Base-by-base conservation (phyloP, 192 early-diverging fungal species). In the Nowakowskiella sp. region DNA sequence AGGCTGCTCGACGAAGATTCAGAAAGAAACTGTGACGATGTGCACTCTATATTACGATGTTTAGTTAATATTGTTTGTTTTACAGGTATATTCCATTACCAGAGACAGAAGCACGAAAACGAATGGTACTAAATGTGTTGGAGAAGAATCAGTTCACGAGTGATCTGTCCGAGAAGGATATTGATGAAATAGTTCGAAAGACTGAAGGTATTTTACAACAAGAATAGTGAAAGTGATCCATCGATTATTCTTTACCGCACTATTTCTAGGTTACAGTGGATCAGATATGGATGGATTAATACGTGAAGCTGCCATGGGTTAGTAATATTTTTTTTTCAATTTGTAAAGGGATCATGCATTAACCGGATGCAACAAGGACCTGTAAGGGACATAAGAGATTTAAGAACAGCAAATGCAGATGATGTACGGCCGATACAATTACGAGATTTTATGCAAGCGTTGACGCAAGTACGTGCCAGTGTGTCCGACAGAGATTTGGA, bases 241-340 rank as follows among this genome's bases (percentile, higher is more conserved):
- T 25, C 16, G 16, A n/a, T 63, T 2, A 50, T 13, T 42, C 19
- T 56, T 10, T 27, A 32, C 25, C 9, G 13, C 32, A 25, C 9
- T 30, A 24, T 27, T 31, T 19, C 10, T 30, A 29, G 83, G 89
- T 4, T 92, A 84, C 58, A 89, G 86, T 7, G 91, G 91, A 0
- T 89, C 88, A 2, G 92, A 95, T 51, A 86, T 93, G 81, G 86
- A 86, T 44, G 85, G 86, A 22, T 71, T 95, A 23, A 83, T 88
- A 51, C 68, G 87, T 19, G 83, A 81, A 51, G 77, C 77, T 2
- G 64, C 62, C 1, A 34, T 78, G 5, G 74, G 70, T 72, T 44
- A 0, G 62, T 58, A 13, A 39, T 13, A 28, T 13, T 8, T 29
- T 21, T 68, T 42, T 10, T 30, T 34, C n/a, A 9, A 25, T 31